Percentiles rank a stretch among this genome's conserved stretches.
Evolutionary conservation across 768 basidiomycete genomes (phyloP).

Genomic region (Collybiopsis luxurians): DNA sequence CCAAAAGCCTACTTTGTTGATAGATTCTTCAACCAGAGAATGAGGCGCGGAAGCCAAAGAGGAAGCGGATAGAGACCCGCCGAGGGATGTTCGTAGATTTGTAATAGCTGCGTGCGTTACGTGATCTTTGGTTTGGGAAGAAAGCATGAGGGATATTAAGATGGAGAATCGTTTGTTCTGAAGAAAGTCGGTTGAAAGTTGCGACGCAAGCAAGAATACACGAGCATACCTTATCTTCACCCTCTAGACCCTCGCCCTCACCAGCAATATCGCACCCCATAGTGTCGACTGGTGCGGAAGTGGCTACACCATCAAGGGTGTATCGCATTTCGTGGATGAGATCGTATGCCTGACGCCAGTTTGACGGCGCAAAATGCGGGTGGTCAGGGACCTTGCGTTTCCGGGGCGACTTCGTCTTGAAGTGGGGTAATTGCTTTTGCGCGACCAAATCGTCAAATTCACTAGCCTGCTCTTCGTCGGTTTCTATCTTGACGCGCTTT

Average conservation of each 20-base stretch:
- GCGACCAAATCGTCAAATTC: slow-evolving; percentile 11
- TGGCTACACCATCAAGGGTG: slow-evolving; percentile 34
- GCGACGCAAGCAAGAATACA: background rate
- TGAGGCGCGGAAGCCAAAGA: slow-evolving; percentile 64
- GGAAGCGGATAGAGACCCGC: slow-evolving; percentile 67
- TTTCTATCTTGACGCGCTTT: background rate
- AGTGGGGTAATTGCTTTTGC: slow-evolving; percentile 19
- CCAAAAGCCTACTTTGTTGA: slow-evolving; percentile 93
- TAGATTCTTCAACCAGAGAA: slow-evolving; percentile 64
- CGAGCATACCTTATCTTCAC: slow-evolving; percentile 55
- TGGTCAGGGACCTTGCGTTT: slow-evolving; percentile 54
- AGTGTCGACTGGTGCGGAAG: slow-evolving; percentile 81
- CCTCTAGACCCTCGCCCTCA: slow-evolving; percentile 59
- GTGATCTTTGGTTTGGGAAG: slow-evolving; percentile 93
- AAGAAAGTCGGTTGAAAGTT: background rate
- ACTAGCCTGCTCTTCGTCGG: background rate
- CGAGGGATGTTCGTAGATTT: slow-evolving; percentile 69
- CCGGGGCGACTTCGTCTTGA: slow-evolving; percentile 36
- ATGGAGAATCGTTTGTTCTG: slow-evolving; percentile 83
- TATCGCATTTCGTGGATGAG: slow-evolving; percentile 76
- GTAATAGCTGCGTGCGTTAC: slow-evolving; percentile 78
- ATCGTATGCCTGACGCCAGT: slow-evolving; percentile 70
- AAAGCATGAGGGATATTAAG: slow-evolving; percentile 91
- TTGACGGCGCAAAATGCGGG: slow-evolving; percentile 65
- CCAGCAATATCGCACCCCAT: slow-evolving; percentile 76